Percentiles rank a stretch among this genome's conserved stretches.
phyloP scores from a whole-genome alignment of 139 green algal genomes.

The Diplosphaera chodatii region DNA sequence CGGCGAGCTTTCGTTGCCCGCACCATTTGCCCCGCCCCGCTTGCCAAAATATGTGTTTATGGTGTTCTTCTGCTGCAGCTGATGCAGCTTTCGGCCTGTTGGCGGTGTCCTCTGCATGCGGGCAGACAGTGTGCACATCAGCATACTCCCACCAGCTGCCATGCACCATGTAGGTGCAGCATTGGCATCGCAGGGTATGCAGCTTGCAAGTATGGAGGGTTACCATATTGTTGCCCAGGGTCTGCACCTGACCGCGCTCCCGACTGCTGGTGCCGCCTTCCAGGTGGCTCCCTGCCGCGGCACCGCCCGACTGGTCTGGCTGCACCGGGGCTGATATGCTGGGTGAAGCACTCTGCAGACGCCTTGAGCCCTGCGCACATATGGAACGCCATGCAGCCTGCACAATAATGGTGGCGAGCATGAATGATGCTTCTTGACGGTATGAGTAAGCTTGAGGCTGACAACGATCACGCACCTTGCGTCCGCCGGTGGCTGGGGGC shows the following conservation, averaged over 20 bases:
- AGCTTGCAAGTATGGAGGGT: too few relatives aligned
- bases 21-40: background rate
- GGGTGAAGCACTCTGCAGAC: background rate
- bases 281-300: background rate
- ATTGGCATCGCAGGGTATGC: too few relatives aligned
- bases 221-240: too few relatives aligned
- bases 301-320: background rate
- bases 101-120: background rate
- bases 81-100: conserved; percentile 1
- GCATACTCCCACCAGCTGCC: too few relatives aligned
- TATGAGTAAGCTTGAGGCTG: too few relatives aligned
- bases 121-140: too few relatives aligned
- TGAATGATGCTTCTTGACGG: too few relatives aligned
- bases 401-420: too few relatives aligned
- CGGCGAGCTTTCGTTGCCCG: background rate
- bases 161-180: too few relatives aligned
- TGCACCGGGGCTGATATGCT: background rate
- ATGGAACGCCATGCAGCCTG: too few relatives aligned
- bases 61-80: conserved; percentile 2
- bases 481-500: too few relatives aligned
- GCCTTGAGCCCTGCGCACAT: background rate
- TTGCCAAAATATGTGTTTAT: conserved; percentile 16
- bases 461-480: background rate
- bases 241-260: background rate
- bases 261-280: background rate